Conservation (phyloP, 805 yeast species). For the Candida bentonensis region DNA sequence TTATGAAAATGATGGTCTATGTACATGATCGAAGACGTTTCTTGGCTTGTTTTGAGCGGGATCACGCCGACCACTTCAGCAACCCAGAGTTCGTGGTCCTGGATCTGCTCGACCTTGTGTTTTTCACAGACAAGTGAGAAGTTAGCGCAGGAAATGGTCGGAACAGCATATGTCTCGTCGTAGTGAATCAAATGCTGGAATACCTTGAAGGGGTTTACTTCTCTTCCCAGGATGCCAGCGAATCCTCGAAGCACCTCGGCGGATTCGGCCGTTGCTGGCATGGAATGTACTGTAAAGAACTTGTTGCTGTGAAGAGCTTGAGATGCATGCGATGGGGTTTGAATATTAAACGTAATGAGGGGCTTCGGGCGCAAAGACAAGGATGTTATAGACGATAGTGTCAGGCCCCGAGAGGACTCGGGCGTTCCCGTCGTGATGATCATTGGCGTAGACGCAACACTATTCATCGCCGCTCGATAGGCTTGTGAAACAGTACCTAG, state of each 20-base stretch:
- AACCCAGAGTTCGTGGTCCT: constrained; percentile 86
- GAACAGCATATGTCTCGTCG: constrained; percentile 11
- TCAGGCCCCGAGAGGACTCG: constrained; percentile 44
- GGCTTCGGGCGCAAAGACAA: constrained; percentile 67
- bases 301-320: constrained; percentile 41
- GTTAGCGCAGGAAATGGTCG: constrained; percentile 14
- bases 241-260: constrained; percentile 53
- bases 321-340: constrained; percentile 75
- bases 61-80: constrained; percentile 49
- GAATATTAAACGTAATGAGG: constrained; percentile 71
- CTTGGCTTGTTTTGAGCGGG: constrained; percentile 22
- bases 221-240: constrained; percentile 35
- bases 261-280: constrained; percentile 45
- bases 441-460: constrained; percentile 40
- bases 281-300: constrained; percentile 58
- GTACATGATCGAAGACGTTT: constrained; percentile 22
- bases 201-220: constrained; percentile 21
- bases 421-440: constrained; percentile 40
- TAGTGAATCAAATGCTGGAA: constrained; percentile 10
- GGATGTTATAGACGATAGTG: constrained; percentile 77
- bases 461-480: constrained; percentile 30
- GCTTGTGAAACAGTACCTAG: constrained; percentile 1
- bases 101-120: constrained; percentile 28
- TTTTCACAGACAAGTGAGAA: constrained; percentile 18
- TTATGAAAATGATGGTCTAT: constrained; percentile 37